A percentile compares a stretch with the other conserved stretches of the same genome.
These are phyloP conservation scores for Monosporascus sp. DNA, from an alignment of 2,329 filamentous ascomycete species.

Conservation along the genomic window DNA sequence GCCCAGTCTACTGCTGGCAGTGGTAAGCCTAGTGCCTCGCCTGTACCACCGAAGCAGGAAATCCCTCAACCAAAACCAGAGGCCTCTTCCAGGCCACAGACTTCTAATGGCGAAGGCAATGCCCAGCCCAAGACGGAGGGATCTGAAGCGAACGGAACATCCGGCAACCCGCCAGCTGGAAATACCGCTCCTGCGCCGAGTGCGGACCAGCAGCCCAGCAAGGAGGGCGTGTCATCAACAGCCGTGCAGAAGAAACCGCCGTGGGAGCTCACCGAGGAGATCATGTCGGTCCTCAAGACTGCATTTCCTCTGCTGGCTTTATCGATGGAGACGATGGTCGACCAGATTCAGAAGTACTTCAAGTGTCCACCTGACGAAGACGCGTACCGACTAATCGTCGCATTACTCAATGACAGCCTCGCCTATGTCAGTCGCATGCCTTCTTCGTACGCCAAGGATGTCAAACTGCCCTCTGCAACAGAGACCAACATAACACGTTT, in stretches of 20 bases:
- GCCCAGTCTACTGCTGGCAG: conserved; percentile 40
- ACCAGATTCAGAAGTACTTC: conserved; percentile 98
- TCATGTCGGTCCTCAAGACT: conserved; percentile 92
- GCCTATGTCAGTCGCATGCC: conserved; percentile 89
- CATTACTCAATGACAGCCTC: conserved; percentile 88
- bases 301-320: conserved; percentile 92
- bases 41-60: conserved; percentile 50
- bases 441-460: conserved; percentile 79
- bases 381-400: conserved; percentile 95
- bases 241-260: conserved; percentile 65
- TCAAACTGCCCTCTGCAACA: conserved; percentile 82
- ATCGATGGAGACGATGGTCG: conserved; percentile 99
- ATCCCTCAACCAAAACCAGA: conserved; percentile 36
- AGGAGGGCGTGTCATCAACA: conserved; percentile 23
- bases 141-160: conserved; percentile 26
- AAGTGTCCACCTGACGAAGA: conserved; percentile 98
- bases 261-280: conserved; percentile 95
- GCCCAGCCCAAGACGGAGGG: conserved; percentile 41
- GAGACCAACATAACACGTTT: conserved; percentile 97
- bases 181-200: conserved; percentile 14
- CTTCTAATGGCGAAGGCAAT: conserved; percentile 42
- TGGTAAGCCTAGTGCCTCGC: conserved; percentile 41
- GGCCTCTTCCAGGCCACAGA: conserved; percentile 43
- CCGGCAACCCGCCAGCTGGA: conserved; percentile 16
- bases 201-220: conserved; percentile 20